Base-by-base conservation (phyloP, 306 rosid genomes). In the Senna siamea region DNA sequence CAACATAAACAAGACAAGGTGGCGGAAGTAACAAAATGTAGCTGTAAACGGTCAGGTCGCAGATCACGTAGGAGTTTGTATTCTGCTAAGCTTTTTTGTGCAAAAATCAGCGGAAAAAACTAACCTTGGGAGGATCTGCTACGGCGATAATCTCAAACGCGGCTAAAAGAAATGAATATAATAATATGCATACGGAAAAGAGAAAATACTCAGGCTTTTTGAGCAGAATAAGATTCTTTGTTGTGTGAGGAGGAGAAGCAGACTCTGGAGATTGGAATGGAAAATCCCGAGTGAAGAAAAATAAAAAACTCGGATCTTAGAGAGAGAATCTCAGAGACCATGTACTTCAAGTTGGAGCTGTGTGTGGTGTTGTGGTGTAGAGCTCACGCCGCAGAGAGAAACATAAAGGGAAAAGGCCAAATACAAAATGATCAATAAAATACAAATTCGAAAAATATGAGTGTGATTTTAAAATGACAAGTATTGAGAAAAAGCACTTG, bases 11-110 rank as follows among this genome's bases (percentile, higher is more conserved):
- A 62, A 78, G 66, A 59, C 69, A 69, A 47, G 41, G 52, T 32
- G 85, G 79, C 85, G 84, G 80, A 81, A 66, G 86, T 52, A 71
- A 65, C 89, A 74, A 85, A 89, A 81, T 67, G 84, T 51, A 70
- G 88, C 82, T 55, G 87, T 82, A 66, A 70, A 76, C 14, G 10
- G 62, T 72, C 73, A 76, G 57, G 64, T 23, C 70, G 77, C 83
- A 84, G 88, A 90, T 86, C 85, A 81, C 74, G 71, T 65, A 8
- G 64, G 70, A 58, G 53, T 34, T 50, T 18, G 72, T 47, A 63
- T 73, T 63, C n/a, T 81, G 58, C 64, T 17, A 77, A 76, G 63
- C 13, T 18, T 64, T 18, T 64, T 41, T 26, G 20, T 53, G 70
- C 63, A 20, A 48, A 48, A 34, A 19, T 60, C 48, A 38, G 69